Base-by-base conservation (phyloP, 805 yeast species). In the Ogataea pignaliae region DNA sequence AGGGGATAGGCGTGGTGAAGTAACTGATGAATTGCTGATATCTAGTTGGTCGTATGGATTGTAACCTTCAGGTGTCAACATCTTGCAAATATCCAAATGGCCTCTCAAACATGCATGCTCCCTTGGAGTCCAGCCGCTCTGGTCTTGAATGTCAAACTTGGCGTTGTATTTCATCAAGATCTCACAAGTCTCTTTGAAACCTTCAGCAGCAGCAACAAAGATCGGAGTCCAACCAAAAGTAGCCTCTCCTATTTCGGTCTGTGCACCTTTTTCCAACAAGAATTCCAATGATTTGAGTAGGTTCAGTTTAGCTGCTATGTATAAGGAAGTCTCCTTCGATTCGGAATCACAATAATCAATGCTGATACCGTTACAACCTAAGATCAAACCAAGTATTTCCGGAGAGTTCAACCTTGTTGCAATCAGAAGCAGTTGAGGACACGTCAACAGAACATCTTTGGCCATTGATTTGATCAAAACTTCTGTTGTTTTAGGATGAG, bases 71-170 rank as follows among this genome's bases (percentile, higher is more conserved):
- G 86, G 86, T 29, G 72, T 72, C 43, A 91, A 67, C 56, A 78
- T 54, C 41, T 78, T 78, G 1, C 93, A 83, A 32, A 88, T 76
- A 2, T 69, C 73, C 45, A 90, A 66, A 61, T 89, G 95, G 5
- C 98, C 98, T 54, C 97, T 75, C 37, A 91, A 69, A 39, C 88
- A 83, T 0, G 97, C 97, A 63, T 91, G 98, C 57, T 91, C 98
- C 81, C 88, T 81, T n/a, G 98, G 96, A 15, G 88, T 79, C 98
- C 98, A 91, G 0, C 97, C 97, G 41, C 93, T 83, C 37, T 79
- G 83, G 66, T 91, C 98, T 14, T 76, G 72, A 26, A 70, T 64
- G 36, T 76, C 74, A 45, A 68, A 76, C 8, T 71, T 66, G 5
- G 88, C 85, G 16, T 79, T 80, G 36, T 71, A 57, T 0, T 67